Evolutionary conservation across 768 basidiomycete species (phyloP).

Genomic region (Amyloporia xantha): DNA sequence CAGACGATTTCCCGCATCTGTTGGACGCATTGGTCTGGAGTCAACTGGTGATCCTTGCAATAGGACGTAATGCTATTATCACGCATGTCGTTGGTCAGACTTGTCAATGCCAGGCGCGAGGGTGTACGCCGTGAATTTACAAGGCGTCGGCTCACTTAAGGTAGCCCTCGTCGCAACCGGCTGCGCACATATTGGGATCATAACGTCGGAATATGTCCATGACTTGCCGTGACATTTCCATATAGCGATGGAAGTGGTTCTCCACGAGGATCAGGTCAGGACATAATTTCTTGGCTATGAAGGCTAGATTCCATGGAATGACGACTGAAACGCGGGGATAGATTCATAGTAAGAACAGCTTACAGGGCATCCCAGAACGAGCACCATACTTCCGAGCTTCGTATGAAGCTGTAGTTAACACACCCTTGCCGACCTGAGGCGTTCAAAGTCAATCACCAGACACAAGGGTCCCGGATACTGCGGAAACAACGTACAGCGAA

Average conservation of each 20-base stretch:
- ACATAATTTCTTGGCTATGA: slow-evolving; percentile 90
- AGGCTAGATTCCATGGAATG: slow-evolving; percentile 41
- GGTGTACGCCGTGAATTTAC: not conserved
- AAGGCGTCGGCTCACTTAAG: slow-evolving; percentile 68
- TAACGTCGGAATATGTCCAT: slow-evolving; percentile 64
- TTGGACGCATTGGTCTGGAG: slow-evolving; percentile 67
- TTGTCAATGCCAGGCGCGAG: not conserved
- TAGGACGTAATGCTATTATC: slow-evolving; percentile 72
- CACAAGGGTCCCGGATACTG: not conserved
- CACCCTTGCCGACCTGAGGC: slow-evolving; percentile 74
- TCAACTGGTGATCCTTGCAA: slow-evolving; percentile 59
- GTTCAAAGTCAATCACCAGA: not conserved
- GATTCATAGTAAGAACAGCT: too few relatives aligned
- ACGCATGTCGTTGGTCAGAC: not conserved
- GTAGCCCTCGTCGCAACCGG: slow-evolving; percentile 88
- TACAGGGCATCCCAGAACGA: slow-evolving; percentile 94
- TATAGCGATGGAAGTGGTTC: slow-evolving; percentile 53
- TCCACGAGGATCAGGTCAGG: slow-evolving; percentile 74
- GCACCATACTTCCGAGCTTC: slow-evolving; percentile 88
- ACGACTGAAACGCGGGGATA: too few relatives aligned
- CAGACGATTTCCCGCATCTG: slow-evolving; percentile 71
- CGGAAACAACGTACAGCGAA: slow-evolving; percentile 48
- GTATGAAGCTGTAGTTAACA: slow-evolving; percentile 86
- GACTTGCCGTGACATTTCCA: slow-evolving; percentile 63
- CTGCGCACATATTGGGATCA: slow-evolving; percentile 68